Percentiles rank a stretch among this genome's conserved stretches.
Evolutionary conservation across 2,329 filamentous ascomycete genomes (phyloP).

Genomic region (Sporothrix schenckii): DNA sequence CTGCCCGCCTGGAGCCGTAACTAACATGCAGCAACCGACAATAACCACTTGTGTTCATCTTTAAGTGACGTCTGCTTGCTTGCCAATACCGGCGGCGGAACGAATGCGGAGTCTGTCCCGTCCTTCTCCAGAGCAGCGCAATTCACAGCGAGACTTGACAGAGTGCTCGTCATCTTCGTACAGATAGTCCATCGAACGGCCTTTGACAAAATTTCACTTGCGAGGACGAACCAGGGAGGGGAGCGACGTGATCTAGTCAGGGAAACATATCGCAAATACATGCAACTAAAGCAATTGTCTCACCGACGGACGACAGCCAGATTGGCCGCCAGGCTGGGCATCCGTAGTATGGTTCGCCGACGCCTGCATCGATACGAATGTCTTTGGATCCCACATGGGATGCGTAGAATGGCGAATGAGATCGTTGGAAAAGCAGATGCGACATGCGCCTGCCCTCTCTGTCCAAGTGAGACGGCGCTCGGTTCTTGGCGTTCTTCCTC

Average conservation of each 20-base stretch:
- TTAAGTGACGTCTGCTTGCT: neutral
- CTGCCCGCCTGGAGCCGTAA: neutral
- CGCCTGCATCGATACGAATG: neutral
- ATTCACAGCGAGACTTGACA: neutral
- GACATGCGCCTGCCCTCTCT: constrained; percentile 13
- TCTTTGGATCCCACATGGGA: neutral
- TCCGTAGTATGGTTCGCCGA: neutral
- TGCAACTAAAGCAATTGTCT: neutral
- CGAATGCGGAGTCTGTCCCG: constrained; percentile 14
- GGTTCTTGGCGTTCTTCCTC: constrained; percentile 19
- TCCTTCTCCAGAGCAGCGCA: neutral
- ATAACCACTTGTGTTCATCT: neutral
- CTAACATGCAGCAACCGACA: neutral
- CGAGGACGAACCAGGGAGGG: neutral
- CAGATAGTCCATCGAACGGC: neutral
- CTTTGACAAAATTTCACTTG: neutral
- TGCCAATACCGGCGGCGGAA: neutral
- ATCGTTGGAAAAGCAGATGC: neutral
- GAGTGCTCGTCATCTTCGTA: too few species aligned
- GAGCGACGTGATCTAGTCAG: neutral
- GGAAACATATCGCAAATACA: neutral
- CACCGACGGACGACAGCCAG: neutral
- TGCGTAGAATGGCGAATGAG: neutral
- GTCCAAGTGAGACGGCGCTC: neutral
- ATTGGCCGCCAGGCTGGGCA: too few species aligned